Base-by-base conservation (phyloP, 352 stramenopile genomes). In the Aphanomyces euteiches region DNA sequence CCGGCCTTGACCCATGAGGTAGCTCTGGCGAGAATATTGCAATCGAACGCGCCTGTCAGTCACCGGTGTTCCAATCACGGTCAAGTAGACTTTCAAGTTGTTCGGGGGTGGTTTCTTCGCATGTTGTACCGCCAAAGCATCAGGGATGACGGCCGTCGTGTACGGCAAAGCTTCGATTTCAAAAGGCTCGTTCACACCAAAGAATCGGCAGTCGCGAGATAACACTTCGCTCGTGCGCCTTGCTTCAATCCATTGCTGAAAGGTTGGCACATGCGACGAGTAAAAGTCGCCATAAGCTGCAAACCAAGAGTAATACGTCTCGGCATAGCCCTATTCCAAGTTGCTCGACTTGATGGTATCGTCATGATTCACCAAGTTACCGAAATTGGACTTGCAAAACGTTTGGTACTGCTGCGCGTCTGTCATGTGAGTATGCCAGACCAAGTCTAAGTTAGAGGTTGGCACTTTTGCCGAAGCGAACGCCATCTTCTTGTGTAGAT, bases 401-500 rank as follows among this genome's bases (percentile, higher is more conserved):
- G 4, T n/a, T 8, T 15, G 12, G 36, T 69, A 69, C n/a, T 8
- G 41, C 5, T 4, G 17, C 8, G 36, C 41, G 34, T 28, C 4
- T 12, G 13, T 61, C 39, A 59, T 40, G 61, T 69, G 61, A 5
- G 61, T 69, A 19, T 69, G 61, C 61, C 61, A 69, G 4, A 57
- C 61, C 39, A 69, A 34, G 50, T 69, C 61, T 40, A 69, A 59
- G 36, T 69, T 45, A n/a, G 61, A 69, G 17, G 61, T 69, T 4
- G 61, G 61, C 4, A 69, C 61, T 7, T 59, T n/a, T 12, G 58
- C 37, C 4, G 19, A 28, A 15, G 43, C 8, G 43, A 8, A 15
- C 13, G 59, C 56, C 8, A 15, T 48, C 5, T 61, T 61, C 17
- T 56, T n/a, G 12, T 13, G 3, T 48, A 70, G 47, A 37, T 70